Evolutionary conservation across 345 rosid genomes (phyloP).

Genomic region (Punica granatum): DNA sequence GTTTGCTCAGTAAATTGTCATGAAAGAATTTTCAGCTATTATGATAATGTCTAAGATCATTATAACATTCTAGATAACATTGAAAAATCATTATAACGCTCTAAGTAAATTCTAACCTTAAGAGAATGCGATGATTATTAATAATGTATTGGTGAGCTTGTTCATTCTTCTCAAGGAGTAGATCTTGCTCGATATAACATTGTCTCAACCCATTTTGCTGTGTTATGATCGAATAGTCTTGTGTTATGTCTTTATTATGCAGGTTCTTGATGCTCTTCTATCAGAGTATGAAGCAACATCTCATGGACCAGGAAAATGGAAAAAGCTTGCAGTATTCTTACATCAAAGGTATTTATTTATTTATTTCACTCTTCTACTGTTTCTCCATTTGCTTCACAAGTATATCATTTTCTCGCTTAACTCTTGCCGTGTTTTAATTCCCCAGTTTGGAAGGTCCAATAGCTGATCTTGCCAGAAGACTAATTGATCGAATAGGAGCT

Average conservation of each 20-base stretch:
- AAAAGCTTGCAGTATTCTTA: conserved; percentile 74
- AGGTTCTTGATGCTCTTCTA: conserved; percentile 78
- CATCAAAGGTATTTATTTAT: conserved; percentile 88
- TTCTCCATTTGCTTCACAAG: neutral
- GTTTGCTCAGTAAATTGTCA: too few relatives aligned
- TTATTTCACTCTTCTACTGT: neutral
- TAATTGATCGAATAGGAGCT: conserved; percentile 65
- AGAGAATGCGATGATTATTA: too few relatives aligned
- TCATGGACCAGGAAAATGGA: conserved; percentile 93
- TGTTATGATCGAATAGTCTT: too few relatives aligned
- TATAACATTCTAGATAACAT: too few relatives aligned
- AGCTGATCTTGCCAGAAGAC: conserved; percentile 69
- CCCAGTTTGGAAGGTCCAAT: conserved; percentile 90
- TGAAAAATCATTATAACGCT: too few relatives aligned
- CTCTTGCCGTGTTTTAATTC: neutral
- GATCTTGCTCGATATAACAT: too few relatives aligned
- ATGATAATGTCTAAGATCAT: too few relatives aligned
- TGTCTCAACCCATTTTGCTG: too few relatives aligned
- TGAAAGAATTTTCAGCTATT: too few relatives aligned
- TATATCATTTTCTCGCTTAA: conserved; percentile 2
- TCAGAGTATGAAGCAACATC: conserved; percentile 69
- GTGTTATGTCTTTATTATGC: conserved; percentile 9
- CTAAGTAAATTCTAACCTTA: too few relatives aligned
- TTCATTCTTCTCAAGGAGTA: too few relatives aligned
- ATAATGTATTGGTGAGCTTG: too few relatives aligned